These are phyloP conservation scores for Seiridium unicorne DNA, from an alignment of 2,329 filamentous ascomycete genomes.

Conservation along the genomic window DNA sequence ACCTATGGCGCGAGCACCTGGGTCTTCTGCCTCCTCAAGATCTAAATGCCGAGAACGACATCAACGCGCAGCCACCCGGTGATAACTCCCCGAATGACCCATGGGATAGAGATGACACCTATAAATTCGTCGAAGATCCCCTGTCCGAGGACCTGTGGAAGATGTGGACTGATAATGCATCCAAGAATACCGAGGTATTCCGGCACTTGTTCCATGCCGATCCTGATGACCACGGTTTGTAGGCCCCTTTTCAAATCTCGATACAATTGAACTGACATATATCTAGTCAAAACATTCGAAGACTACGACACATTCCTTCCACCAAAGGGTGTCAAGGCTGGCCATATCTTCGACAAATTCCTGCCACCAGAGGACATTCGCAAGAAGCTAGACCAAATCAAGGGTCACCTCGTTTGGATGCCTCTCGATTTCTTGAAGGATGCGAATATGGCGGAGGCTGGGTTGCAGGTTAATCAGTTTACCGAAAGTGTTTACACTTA, in stretches of 20 bases:
- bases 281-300: constrained; percentile 75
- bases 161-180: constrained; percentile 68
- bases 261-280: constrained; percentile 9
- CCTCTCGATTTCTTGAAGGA: constrained; percentile 84
- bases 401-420: constrained; percentile 93
- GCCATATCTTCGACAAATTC: constrained; percentile 83
- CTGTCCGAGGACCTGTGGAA: constrained; percentile 65
- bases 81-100: constrained; percentile 65
- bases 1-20: constrained; percentile 88
- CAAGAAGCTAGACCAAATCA: constrained; percentile 73
- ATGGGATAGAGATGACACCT: constrained; percentile 57
- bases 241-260: not conserved
- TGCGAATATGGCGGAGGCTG: constrained; percentile 85
- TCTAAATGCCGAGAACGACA: constrained; percentile 60
- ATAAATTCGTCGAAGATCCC: constrained; percentile 69
- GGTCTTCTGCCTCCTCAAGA: constrained; percentile 76
- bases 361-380: constrained; percentile 71
- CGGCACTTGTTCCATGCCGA: constrained; percentile 83
- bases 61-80: constrained; percentile 71
- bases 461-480: constrained; percentile 78
- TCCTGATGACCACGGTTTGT: constrained; percentile 77
- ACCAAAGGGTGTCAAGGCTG: constrained; percentile 69
- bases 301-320: constrained; percentile 83
- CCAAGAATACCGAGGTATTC: constrained; percentile 72
- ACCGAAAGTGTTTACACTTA: constrained; percentile 86